Evolutionary conservation across 805 yeast species (phyloP), one percentile per base, ranked within the genome.

Genomic region (Cyberlindnera bimundalis): DNA sequence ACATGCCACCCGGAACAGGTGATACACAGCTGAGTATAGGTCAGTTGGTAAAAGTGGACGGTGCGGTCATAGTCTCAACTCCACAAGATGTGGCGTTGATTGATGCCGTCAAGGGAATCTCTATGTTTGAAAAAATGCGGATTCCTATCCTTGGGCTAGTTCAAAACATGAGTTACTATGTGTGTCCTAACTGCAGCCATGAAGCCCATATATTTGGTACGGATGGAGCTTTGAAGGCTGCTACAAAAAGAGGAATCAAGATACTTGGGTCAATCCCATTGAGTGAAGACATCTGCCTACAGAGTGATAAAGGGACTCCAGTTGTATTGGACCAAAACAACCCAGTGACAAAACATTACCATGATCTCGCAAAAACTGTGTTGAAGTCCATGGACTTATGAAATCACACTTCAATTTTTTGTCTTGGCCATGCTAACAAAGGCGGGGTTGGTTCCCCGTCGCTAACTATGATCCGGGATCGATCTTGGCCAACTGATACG

Each of bases 1-100:
- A 87, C 52, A 74, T 87, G 84, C 96, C 96, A 0, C 96, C 96
- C 1, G 96, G 96, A 3, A 87, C 96, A 0, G 96, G 96, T 15
- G 96, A 87, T 57, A 81, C 85, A 0, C 96, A 87, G 54, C 67
- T 87, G 40, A 83, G 95, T 0, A 68, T 87, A n/a, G 79, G 88
- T 20, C 96, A 87, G 60, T 83, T 79, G 52, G 59, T 84, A n/a
- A 71, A 73, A 33, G 76, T 87, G 0, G 84, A 80, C 51, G 96
- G 95, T 0, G 87, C 95, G 0, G 73, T 87, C 1, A 76, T 87
- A 28, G 95, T 87, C 1, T 78, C 89, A 1, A 87, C 96, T 0
- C 91, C 95, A 0, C 96, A 87, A 58, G 95, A 87, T 48, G 75
- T 87, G 29, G 95, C 96, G 0, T 60, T 86, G 19, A 70, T 81